These are phyloP conservation scores for Sonneratia caseolaris DNA, from an alignment of 345 rosid genomes.

Conservation along the genomic window DNA sequence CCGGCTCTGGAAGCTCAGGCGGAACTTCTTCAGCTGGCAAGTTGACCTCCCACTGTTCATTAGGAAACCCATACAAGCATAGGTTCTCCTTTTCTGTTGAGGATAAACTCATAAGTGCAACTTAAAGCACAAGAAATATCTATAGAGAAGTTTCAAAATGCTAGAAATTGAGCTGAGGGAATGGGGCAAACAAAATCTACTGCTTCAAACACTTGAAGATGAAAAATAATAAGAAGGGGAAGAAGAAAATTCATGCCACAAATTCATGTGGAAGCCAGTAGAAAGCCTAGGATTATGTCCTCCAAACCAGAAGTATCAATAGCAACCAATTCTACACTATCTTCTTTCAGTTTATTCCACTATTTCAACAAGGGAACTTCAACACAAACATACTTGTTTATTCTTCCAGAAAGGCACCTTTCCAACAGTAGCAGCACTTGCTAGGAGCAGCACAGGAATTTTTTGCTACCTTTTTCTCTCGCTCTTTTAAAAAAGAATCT, in stretches of 20 bases:
- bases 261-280: background rate
- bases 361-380: background rate
- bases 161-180: background rate
- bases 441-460: background rate
- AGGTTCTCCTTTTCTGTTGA: constrained; percentile 76
- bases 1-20: constrained; percentile 93
- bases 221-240: background rate
- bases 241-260: background rate
- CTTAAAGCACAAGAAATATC: background rate
- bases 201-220: background rate
- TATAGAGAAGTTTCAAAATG: background rate
- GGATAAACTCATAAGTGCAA: constrained; percentile 1
- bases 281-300: background rate
- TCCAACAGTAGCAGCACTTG: background rate
- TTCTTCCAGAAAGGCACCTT: background rate
- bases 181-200: background rate
- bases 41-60: constrained; percentile 84
- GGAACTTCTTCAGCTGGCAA: constrained; percentile 97
- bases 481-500: background rate
- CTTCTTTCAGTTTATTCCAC: background rate
- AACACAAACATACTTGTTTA: background rate
- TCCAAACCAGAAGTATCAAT: background rate
- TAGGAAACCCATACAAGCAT: constrained; percentile 74
- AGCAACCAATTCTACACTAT: background rate
- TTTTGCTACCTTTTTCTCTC: background rate